Evolutionary conservation across 225 moss, liverwort and hornwort species (phyloP), one percentile per base, ranked within the genome.

Genomic region (Lunularia cruciata): DNA sequence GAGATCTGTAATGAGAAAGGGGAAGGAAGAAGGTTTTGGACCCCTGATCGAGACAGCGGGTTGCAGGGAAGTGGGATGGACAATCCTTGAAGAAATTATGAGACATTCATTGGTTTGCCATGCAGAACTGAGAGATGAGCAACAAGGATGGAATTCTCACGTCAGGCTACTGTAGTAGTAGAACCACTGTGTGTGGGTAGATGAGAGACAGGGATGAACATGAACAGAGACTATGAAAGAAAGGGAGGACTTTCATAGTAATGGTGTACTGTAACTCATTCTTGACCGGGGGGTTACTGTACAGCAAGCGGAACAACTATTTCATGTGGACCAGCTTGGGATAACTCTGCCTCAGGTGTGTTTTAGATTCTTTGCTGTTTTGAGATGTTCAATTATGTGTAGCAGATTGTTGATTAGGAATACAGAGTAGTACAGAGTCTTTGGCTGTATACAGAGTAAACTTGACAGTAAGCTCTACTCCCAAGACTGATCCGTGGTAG

Each of bases 301-400:
- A 52, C 3, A 5, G 22, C 20, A 25, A 23, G 23, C 23, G 52
- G 52, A 52, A 54, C 26, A 54, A 54, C 11, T 57, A 18, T 34
- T 57, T 25, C 25, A 57, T 31, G 11, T 57, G 28, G 37, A 61
- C 61, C 32, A 59, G 58, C 32, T 61, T 26, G 61, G 39, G 23
- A 61, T 61, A 39, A 40, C 12, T 61, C 61, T 25, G 61, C 16
- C 61, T 61, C 40, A 61, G 61, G 61, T 61, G 61, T 61, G 61
- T 61, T 61, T 38, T 39, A 61, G 61, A 61, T 61, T 61, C 61
- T 61, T 61, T 39, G 18, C 61, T 20, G 22, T 61, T 61, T 60
- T 60, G 60, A 60, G 23, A 40, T 23, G 61, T 39, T 40, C 57
- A 57, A 57, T 57, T 57, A 57, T 57, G 57, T 57, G 2, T 11